A percentile compares a stretch with the other conserved stretches of the same genome.
These are phyloP conservation scores for Salix caprea DNA, from an alignment of 345 rosid genomes.

Conservation along the genomic window DNA sequence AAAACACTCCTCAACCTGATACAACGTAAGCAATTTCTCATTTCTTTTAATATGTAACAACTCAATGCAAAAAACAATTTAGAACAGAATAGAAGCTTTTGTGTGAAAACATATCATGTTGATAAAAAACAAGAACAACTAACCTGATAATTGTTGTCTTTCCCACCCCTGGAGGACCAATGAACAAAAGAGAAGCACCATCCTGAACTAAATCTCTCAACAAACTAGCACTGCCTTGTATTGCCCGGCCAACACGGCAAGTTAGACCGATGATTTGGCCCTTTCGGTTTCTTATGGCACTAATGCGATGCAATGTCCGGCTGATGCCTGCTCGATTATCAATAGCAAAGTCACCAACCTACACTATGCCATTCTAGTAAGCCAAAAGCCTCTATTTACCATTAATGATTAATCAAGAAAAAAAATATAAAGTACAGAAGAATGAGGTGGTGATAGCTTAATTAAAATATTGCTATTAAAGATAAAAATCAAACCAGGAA, in stretches of 20 bases:
- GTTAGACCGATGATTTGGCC: slow-evolving; percentile 78
- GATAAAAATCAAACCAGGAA: no score
- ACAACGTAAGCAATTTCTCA: background rate
- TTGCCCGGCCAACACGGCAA: slow-evolving; percentile 88
- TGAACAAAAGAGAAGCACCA: slow-evolving; percentile 79
- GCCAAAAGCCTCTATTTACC: background rate
- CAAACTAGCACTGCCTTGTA: slow-evolving; percentile 72
- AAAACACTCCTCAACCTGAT: background rate
- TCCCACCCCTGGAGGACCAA: slow-evolving; percentile 96
- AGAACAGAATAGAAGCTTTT: background rate
- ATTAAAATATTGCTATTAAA: background rate
- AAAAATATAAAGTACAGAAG: background rate
- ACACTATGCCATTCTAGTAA: slow-evolving; percentile 16
- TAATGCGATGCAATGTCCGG: slow-evolving; percentile 79
- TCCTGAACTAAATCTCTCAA: slow-evolving; percentile 67
- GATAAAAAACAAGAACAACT: background rate
- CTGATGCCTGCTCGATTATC: slow-evolving; percentile 95
- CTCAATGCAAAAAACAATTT: background rate
- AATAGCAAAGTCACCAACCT: slow-evolving; percentile 83
- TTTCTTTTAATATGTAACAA: background rate
- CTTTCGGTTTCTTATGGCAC: slow-evolving; percentile 77
- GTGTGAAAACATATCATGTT: slow-evolving; percentile 1
- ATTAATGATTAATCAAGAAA: no score
- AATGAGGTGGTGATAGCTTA: background rate
- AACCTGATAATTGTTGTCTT: slow-evolving; percentile 95